Evolutionary conservation across 2,329 filamentous ascomycete genomes (phyloP).

Genomic region (Periconia macrospinosa): DNA sequence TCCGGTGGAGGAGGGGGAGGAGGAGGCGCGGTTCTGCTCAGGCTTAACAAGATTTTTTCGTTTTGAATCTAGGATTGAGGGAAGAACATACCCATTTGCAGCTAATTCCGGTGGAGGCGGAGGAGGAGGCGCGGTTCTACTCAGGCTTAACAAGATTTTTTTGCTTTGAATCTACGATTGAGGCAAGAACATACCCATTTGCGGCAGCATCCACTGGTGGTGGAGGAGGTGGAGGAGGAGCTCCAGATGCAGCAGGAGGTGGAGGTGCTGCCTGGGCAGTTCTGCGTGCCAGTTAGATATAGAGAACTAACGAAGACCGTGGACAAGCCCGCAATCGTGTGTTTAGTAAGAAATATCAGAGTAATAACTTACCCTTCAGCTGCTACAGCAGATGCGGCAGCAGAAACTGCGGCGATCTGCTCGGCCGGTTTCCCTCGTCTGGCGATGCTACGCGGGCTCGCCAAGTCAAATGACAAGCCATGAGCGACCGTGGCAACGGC

Average conservation of each 20-base stretch:
- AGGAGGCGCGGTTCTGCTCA: background rate
- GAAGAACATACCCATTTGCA: background rate
- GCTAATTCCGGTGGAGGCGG: background rate
- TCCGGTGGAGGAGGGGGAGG: background rate
- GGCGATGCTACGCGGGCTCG: background rate
- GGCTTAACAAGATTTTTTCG: background rate
- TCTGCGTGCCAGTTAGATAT: too few relatives aligned
- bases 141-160: too few relatives aligned
- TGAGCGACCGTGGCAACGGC: background rate
- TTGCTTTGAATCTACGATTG: too few relatives aligned
- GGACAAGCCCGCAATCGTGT: background rate
- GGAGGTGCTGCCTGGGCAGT: background rate
- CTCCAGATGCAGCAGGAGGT: background rate
- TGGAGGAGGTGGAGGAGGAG: background rate
- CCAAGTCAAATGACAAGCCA: background rate
- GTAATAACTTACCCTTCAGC: background rate
- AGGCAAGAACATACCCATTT: too few relatives aligned
- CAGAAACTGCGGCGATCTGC: background rate
- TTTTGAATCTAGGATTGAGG: background rate
- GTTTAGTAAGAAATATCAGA: background rate
- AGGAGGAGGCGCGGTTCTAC: background rate
- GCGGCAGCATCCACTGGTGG: too few relatives aligned
- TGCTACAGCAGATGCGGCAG: background rate
- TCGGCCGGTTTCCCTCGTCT: background rate
- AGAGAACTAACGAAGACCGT: background rate